Conservation (phyloP, 192 early-diverging fungal genomes). For the Entophlyctis helioformis region DNA sequence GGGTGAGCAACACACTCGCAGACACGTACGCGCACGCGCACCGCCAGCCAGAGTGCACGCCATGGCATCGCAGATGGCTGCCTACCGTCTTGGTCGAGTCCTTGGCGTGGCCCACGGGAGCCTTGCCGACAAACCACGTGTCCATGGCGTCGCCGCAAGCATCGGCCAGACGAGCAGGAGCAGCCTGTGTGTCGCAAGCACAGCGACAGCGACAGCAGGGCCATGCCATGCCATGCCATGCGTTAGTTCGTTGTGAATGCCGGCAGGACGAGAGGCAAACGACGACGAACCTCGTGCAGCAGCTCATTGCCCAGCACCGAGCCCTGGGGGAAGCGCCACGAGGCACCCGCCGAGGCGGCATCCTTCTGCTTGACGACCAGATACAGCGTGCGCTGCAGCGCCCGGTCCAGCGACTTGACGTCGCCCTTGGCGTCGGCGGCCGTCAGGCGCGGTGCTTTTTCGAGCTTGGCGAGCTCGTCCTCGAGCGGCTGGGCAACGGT, state of each 20-base stretch:
- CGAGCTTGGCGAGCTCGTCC: conserved; percentile 11
- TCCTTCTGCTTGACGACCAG: conserved; percentile 57
- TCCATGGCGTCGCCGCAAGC: conserved; percentile 66
- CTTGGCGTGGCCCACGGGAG: conserved; percentile 59
- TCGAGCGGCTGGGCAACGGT: conserved; percentile 4
- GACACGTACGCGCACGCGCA: too few species aligned
- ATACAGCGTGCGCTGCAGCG: conserved; percentile 65
- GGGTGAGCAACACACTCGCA: too few species aligned
- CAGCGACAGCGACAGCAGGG: too few species aligned
- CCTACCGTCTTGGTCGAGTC: conserved; percentile 20
- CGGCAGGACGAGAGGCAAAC: not conserved
- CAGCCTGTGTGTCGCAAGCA: conserved; percentile 40
- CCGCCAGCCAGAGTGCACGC: too few species aligned
- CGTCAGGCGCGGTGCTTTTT: conserved; percentile 40
- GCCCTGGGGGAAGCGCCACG: conserved; percentile 68
- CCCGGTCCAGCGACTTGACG: conserved; percentile 61
- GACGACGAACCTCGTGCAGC: conserved; percentile 48
- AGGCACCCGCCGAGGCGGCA: conserved; percentile 15
- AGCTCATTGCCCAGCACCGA: conserved; percentile 50
- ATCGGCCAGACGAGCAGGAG: conserved; percentile 55
- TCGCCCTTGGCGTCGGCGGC: conserved; percentile 55
- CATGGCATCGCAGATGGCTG: too few species aligned
- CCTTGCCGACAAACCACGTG: conserved; percentile 75
- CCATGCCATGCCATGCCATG: too few species aligned
- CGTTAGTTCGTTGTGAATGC: not conserved